Evolutionary conservation across 805 yeast species (phyloP), one percentile per base, ranked within the genome.

Genomic region (Nakazawaea ambrosiae): DNA sequence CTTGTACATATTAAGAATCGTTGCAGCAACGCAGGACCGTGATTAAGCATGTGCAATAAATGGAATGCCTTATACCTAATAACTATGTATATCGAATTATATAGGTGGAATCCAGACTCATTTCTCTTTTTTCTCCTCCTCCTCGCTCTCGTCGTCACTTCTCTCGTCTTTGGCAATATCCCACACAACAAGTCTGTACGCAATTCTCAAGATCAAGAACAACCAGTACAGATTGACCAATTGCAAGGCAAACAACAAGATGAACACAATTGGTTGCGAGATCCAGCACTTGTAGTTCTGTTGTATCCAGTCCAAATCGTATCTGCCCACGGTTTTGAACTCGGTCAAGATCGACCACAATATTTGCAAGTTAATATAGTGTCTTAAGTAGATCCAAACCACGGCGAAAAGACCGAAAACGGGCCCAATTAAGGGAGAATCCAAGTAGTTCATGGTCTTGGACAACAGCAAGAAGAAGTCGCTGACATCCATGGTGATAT

Each of bases 261-360:
- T 58, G 52, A 92, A 89, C 3, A 90, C 89, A 56, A 92, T 88
- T 38, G 86, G 84, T 63, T 86, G 95, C 18, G 97, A 81, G 47
- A 92, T 85, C 82, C 87, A 87, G 63, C 97, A 92, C 62, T 92
- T 92, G 66, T 90, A 92, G 59, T 92, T 96, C 59, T 89, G 90
- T 22, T 92, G 79, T 10, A 73, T 84, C 78, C 86, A 92, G 66
- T 87, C 77, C 49, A 92, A 67, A 40, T 70, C 72, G 60, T 69
- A 88, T 39, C 80, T 79, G 27, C 98, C 98, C 18, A 85, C 87
- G 2, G 94, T 75, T 47, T 69, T 73, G 63, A 85, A 92, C 59
- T 88, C 95, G 15, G 96, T 88, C 38, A 82, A 63, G 14, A 86
- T 79, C 2, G 95, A 82, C 81, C 84, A 83, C 49, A 92, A 68